A percentile compares a stretch with the other conserved stretches of the same genome.
phyloP scores from a whole-genome alignment of 176 grass and related monocot species.

The Aegilops speltoides region DNA sequence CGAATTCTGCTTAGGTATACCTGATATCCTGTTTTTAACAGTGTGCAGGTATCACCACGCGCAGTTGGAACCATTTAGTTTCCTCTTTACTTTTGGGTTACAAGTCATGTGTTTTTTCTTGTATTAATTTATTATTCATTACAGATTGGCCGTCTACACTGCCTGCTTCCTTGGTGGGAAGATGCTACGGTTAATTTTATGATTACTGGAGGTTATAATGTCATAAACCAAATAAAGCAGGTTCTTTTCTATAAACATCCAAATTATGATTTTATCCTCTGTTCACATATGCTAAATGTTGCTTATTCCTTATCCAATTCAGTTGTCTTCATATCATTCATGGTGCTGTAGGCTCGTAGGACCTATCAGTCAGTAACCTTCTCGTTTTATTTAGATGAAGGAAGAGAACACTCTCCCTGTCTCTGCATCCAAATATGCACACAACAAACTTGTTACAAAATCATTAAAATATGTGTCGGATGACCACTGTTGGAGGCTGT shows the following conservation, averaged over 20 bases:
- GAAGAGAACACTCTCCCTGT: neutral
- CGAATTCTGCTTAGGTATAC: neutral
- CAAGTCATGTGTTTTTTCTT: neutral
- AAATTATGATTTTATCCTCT: neutral
- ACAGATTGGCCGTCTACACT: conserved; percentile 87
- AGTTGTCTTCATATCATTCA: neutral
- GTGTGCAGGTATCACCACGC: neutral
- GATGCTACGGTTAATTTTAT: conserved; percentile 94
- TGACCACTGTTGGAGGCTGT: neutral
- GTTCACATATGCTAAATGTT: conserved; percentile 3
- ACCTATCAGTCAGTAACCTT: neutral
- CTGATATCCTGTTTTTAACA: neutral
- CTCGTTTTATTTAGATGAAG: neutral
- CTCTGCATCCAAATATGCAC: neutral
- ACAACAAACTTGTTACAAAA: neutral
- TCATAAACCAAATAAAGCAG: conserved; percentile 74
- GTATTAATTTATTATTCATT: conserved; percentile 7
- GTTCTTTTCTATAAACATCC: conserved; percentile 31
- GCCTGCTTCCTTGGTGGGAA: conserved; percentile 94
- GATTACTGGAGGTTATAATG: conserved; percentile 88
- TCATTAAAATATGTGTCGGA: neutral
- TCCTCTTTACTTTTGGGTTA: neutral
- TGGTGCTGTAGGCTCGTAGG: neutral
- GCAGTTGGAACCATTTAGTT: neutral
- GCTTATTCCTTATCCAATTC: neutral